phyloP scores from a whole-genome alignment of 2,329 filamentous ascomycete species.

The Chaetomium sp. region DNA sequence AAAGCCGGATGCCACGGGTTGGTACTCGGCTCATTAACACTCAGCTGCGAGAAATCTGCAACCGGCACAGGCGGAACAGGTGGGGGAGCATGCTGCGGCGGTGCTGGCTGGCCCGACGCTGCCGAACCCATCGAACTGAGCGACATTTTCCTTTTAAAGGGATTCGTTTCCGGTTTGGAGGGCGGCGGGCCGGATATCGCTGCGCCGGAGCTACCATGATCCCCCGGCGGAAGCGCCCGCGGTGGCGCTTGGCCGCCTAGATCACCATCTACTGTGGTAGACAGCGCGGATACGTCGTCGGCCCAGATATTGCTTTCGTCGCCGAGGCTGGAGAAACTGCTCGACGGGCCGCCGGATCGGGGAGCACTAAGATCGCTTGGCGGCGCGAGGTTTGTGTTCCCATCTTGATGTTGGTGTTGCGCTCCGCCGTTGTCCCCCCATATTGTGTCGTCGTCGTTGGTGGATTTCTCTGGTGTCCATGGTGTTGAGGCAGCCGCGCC shows the following conservation, averaged over 20 bases:
- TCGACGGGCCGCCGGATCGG: conserved; percentile 27
- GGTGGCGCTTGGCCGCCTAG: no score
- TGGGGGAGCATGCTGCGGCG: not conserved
- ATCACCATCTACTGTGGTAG: not conserved
- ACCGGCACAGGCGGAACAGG: conserved; percentile 12
- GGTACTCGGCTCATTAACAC: conserved; percentile 35
- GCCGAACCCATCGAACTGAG: conserved; percentile 2
- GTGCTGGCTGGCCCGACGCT: conserved; percentile 1
- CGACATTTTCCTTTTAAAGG: conserved; percentile 44
- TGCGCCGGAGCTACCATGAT: no score
- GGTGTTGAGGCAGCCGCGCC: conserved; percentile 19
- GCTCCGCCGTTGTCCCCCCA: conserved; percentile 23
- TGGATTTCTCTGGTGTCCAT: conserved; percentile 25
- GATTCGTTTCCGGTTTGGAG: conserved; percentile 40
- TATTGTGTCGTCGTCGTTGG: conserved; percentile 27
- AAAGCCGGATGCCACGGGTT: conserved; percentile 41
- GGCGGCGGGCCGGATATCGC: no score
- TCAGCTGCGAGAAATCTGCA: conserved; percentile 36
- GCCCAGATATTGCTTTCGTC: conserved; percentile 34
- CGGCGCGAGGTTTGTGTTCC: conserved; percentile 1
- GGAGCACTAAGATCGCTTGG: conserved; percentile 29
- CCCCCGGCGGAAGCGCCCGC: no score
- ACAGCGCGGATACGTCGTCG: conserved; percentile 13
- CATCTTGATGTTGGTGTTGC: conserved; percentile 2
- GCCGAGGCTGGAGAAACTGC: conserved; percentile 23